phyloP scores from a whole-genome alignment of 2,329 filamentous ascomycete species.

The Mycocentrospora acerina region DNA sequence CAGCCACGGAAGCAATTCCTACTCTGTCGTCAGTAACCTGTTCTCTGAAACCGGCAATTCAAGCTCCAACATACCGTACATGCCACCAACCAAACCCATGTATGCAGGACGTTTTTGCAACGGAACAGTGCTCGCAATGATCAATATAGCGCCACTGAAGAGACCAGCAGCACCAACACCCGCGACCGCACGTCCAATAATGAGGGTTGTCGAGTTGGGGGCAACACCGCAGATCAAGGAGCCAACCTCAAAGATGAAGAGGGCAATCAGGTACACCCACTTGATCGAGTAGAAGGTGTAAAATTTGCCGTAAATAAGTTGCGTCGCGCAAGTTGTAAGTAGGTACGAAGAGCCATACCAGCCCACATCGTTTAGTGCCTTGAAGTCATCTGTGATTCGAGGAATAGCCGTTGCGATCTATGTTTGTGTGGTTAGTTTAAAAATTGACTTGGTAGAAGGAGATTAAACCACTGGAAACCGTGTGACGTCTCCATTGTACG shows the following conservation, averaged over 20 bases:
- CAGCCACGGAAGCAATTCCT: slow-evolving; percentile 51
- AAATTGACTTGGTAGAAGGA: too few relatives aligned
- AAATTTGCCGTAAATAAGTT: slow-evolving; percentile 45
- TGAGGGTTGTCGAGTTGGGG: slow-evolving; percentile 52
- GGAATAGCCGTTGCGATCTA: slow-evolving; percentile 53
- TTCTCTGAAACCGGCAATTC: too few relatives aligned
- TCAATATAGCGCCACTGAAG: slow-evolving; percentile 52
- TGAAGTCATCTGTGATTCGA: slow-evolving; percentile 51
- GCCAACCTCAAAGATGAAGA: slow-evolving; percentile 55
- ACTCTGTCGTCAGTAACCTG: too few relatives aligned
- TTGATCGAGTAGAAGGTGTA: slow-evolving; percentile 53
- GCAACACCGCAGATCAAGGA: slow-evolving; percentile 55
- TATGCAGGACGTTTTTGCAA: slow-evolving; percentile 51
- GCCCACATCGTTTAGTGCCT: slow-evolving; percentile 48
- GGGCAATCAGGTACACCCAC: slow-evolving; percentile 47
- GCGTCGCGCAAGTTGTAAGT: slow-evolving; percentile 45
- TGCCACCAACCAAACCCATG: slow-evolving; percentile 51
- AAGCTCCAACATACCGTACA: slow-evolving; percentile 51
- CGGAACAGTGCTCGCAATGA: slow-evolving; percentile 49
- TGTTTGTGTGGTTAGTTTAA: too few relatives aligned
- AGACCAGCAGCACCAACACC: slow-evolving; percentile 55
- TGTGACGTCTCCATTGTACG: too few relatives aligned
- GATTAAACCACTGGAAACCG: too few relatives aligned
- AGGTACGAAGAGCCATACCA: slow-evolving; percentile 50
- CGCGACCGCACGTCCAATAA: slow-evolving; percentile 54